Evolutionary conservation across 2,329 filamentous ascomycete genomes (phyloP), one percentile per base, ranked within the genome.

Genomic region (Metarhizium rileyi): DNA sequence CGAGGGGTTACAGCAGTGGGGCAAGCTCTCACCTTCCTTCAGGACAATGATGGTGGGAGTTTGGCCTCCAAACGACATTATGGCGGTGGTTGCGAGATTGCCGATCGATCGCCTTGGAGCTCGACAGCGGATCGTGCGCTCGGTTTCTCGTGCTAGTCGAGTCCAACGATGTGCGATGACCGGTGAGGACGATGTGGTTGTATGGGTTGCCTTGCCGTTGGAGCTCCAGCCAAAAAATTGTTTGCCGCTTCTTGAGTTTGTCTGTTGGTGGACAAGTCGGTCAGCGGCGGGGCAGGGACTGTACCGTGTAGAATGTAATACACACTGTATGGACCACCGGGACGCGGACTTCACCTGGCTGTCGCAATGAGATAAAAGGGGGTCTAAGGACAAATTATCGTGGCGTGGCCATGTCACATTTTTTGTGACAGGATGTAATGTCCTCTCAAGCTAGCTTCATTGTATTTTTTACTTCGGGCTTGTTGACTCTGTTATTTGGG

Each of bases 31-130:
- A 94, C 90, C 90, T 78, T 96, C 91, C 76, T 93, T 94, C 66
- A 97, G 82, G 76, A 97, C 90, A 71, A 97, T 89, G 69, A 96
- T 96, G 62, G 91, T 96, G 69, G 91, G 91, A 67, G 91, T 93
- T 73, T 96, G 91, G 68, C 90, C 90, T 74, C 89, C 89, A 76
- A 96, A 96, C 68, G 90, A 94, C 90, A 96, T 95, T 59, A 63
- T 76, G 65, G 56, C 52, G 44, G 47, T 47, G 50, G 41, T 44
- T 41, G 47, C 36, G 45, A 26, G 20, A 23, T 27, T 33, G 25
- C 51, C 50, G 42, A 51, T 43, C 50, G 42, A 51, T 43, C 48
- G 42, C 52, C 25, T 50, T 41, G 38, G 41, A 48, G 50, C 42
- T 56, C 50, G 40, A 50, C 50, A 44, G 45, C 49, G 50, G 42